Evolutionary conservation across 192 early-diverging fungal genomes (phyloP), one percentile per base, ranked within the genome.

Genomic region (Coemansia sp.): DNA sequence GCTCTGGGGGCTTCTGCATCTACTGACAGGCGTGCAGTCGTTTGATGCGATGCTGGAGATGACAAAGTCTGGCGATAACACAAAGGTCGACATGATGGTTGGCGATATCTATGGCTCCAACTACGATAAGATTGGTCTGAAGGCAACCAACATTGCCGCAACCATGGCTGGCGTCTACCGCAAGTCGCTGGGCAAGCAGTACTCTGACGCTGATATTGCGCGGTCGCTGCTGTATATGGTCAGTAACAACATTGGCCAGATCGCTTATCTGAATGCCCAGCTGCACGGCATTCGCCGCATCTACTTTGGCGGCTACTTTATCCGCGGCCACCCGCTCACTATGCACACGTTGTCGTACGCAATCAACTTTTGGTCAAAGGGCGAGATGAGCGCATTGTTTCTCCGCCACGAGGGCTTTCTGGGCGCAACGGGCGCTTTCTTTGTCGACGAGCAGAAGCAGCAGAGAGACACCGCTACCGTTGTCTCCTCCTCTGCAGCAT

Each of bases 251-350:
- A 94, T 99, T 86, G 96, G 97, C 10, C 97, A 99, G 77, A 98
- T 99, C 62, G 97, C 96, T 0, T 99, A 95, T 65, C 81, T 99
- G 62, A 98, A 98, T 71, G 97, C 97, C 8, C 90, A 94, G 72
- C 87, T 91, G 32, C 96, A 98, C 82, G 92, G 90, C 19, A 88
- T 98, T 63, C 80, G 82, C 19, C 85, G 86, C 54, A 98, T 99
- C 61, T 99, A 98, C 83, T 99, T 99, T 82, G 94, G 93, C 72
- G 97, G 97, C 37, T 97, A 93, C 79, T 99, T 97, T 78, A 98
- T 99, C 65, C 85, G 94, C 85, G 94, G 95, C 8, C 96, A 99
- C 71, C 93, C 95, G 1, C 88, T 94, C 61, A 98, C 96, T 13
- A 99, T 99, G 97, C 94, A 96, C 74, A 95, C 96, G 36, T 82